Evolutionary conservation across 1,139 yeast species (phyloP), one percentile per base, ranked within the genome.

Genomic region (Sugiyamaella pinicola): DNA sequence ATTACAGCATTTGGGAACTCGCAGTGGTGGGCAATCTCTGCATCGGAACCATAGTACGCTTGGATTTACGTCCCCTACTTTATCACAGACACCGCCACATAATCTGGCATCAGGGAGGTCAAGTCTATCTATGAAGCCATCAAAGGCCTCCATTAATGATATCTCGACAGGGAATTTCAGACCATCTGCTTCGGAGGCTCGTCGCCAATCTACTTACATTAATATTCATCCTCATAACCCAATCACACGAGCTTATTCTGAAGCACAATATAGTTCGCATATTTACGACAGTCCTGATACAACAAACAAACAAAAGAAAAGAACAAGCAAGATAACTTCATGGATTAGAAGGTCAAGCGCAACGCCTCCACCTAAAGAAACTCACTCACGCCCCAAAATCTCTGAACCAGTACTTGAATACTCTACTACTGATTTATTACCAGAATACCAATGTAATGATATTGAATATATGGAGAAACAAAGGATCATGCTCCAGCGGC

Each of bases 321-420:
- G 60, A 6, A 41, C 52, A 21, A 56, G 60, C 34, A 49, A 55
- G n/a, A 45, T 58, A 13, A 12, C 49, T 8, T 59, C 60, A 9
- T 58, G 61, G 61, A 47, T 50, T 29, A 45, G 49, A 50, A 24
- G 53, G 45, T 31, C 53, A 39, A 43, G 46, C 51, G 21, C 52
- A 22, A 10, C 42, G 22, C n/a, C 54, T 41, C 1, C 31, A 4
- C 43, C 26, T 13, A 33, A 46, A 15, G 19, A 29, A 9, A 40
- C 31, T 13, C 33, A 38, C 49, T 39, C 13, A 37, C 31, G 53
- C 13, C 61, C 61, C 12, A 55, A 47, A 40, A 63, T 63, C 12
- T 61, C 64, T 4, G 61, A 55, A 18, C 66, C 66, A 7, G 54
- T 63, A 9, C 54, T 63, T 35, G 64, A 61, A 42, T 60, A 55